A percentile compares a stretch with the other conserved stretches of the same genome.
phyloP scores from a whole-genome alignment of 1,284 basidiomycete species.

The Microbotryomycetes sp. region DNA sequence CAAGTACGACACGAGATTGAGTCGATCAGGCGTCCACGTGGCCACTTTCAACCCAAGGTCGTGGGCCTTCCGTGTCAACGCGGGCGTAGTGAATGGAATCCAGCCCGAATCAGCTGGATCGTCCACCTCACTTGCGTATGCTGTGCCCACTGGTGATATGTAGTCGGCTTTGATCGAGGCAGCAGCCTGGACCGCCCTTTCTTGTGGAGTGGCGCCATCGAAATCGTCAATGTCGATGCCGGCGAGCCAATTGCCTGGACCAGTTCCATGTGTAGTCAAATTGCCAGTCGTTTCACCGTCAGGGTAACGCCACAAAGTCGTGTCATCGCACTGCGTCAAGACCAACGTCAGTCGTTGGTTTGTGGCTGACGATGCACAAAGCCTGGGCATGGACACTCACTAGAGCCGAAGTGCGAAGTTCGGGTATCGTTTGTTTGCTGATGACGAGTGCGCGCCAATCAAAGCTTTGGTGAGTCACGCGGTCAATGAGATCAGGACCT shows the following conservation, averaged over 20 bases:
- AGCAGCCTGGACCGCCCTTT: constrained; percentile 59
- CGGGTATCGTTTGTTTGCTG: constrained; percentile 38
- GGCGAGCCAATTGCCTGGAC: constrained; percentile 53
- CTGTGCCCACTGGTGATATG: constrained; percentile 57
- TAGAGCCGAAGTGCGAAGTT: constrained; percentile 40
- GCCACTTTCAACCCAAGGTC: constrained; percentile 56
- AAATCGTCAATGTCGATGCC: constrained; percentile 56
- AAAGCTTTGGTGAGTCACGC: constrained; percentile 41
- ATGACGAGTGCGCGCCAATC: constrained; percentile 40
- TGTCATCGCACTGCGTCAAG: constrained; percentile 10
- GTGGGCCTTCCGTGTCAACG: constrained; percentile 63
- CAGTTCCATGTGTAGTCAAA: constrained; percentile 36
- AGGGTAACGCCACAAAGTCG: constrained; percentile 34
- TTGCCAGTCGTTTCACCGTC: constrained; percentile 33
- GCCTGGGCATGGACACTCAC: constrained; percentile 22
- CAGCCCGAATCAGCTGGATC: constrained; percentile 51
- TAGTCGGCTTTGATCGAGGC: constrained; percentile 59
- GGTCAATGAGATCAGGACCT: constrained; percentile 35
- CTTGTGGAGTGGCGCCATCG: constrained; percentile 52
- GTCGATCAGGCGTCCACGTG: constrained; percentile 62
- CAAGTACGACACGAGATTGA: constrained; percentile 57
- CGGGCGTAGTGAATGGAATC: constrained; percentile 56
- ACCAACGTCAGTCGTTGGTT: neutral
- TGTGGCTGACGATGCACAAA: neutral
- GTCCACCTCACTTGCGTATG: constrained; percentile 40